phyloP scores from a whole-genome alignment of 495 filamentous ascomycete species.

The Xylaria telfairii region DNA sequence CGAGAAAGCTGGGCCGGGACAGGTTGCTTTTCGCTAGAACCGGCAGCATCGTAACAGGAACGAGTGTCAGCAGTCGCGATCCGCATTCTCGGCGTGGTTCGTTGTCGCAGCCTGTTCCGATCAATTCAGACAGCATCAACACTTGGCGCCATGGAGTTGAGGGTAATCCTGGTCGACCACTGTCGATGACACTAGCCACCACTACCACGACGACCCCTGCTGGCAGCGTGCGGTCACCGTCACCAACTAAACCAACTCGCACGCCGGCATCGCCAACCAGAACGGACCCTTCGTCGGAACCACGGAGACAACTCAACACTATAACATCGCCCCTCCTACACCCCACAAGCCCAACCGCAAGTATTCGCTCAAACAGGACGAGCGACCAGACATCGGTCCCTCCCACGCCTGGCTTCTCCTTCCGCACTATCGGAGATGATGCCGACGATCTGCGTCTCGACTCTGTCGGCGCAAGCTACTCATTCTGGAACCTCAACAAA shows the following conservation, averaged over 20 bases:
- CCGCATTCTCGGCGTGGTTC: constrained; percentile 63
- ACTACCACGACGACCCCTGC: constrained; percentile 38
- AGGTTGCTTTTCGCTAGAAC: constrained; percentile 64
- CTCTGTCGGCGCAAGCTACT: constrained; percentile 36
- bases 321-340: constrained; percentile 30
- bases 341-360: constrained; percentile 29
- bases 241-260: constrained; percentile 51
- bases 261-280: constrained; percentile 30
- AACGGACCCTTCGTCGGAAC: constrained; percentile 48
- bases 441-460: constrained; percentile 38
- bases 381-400: constrained; percentile 32
- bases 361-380: constrained; percentile 26
- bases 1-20: constrained; percentile 65
- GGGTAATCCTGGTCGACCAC: constrained; percentile 39
- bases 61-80: constrained; percentile 57
- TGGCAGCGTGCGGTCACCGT: constrained; percentile 55
- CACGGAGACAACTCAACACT: constrained; percentile 47
- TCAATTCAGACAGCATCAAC: constrained; percentile 84
- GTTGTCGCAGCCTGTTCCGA: constrained; percentile 46
- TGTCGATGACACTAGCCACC: constrained; percentile 35
- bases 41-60: constrained; percentile 62
- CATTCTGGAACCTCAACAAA: constrained; percentile 54
- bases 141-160: constrained; percentile 86
- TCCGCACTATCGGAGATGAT: constrained; percentile 39
- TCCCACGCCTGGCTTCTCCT: constrained; percentile 50